Evolutionary conservation across 495 filamentous ascomycete genomes (phyloP).

Genomic region (Aspergillus egyptiacus): DNA sequence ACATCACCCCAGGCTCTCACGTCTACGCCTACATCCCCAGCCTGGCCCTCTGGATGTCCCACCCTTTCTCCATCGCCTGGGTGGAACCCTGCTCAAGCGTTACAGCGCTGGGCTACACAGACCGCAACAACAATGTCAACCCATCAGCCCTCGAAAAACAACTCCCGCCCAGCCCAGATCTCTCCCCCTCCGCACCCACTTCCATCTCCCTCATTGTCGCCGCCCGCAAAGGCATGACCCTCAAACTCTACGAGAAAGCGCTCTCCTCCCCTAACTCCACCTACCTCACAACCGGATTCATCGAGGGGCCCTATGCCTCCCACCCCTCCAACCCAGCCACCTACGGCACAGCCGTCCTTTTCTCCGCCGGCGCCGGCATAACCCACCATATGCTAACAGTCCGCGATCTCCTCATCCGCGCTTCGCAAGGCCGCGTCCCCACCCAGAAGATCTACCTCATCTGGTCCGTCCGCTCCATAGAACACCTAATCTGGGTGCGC

Average conservation of each 20-base stretch:
- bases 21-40: constrained; percentile 76
- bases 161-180: constrained; percentile 14
- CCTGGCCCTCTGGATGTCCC: constrained; percentile 64
- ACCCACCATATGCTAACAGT: constrained; percentile 80
- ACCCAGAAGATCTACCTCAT: constrained; percentile 74
- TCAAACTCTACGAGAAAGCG: constrained; percentile 64
- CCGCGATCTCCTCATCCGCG: constrained; percentile 65
- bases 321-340: constrained; percentile 57
- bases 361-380: constrained; percentile 83
- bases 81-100: constrained; percentile 32
- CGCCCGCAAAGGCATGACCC: constrained; percentile 78
- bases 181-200: constrained; percentile 28
- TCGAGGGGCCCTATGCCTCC: constrained; percentile 82
- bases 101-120: constrained; percentile 4
- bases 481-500: constrained; percentile 87
- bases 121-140: constrained; percentile 2
- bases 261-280: constrained; percentile 50
- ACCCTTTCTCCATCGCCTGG: constrained; percentile 57
- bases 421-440: constrained; percentile 63
- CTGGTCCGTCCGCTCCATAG: constrained; percentile 84
- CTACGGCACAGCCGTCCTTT: constrained; percentile 81
- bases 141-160: constrained; percentile 39
- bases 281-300: constrained; percentile 55
- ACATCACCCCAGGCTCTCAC: constrained; percentile 69
- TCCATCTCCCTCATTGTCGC: constrained; percentile 73